Base-by-base conservation (phyloP, 2,329 filamentous ascomycete species). In the Colletotrichum higginsianum region DNA sequence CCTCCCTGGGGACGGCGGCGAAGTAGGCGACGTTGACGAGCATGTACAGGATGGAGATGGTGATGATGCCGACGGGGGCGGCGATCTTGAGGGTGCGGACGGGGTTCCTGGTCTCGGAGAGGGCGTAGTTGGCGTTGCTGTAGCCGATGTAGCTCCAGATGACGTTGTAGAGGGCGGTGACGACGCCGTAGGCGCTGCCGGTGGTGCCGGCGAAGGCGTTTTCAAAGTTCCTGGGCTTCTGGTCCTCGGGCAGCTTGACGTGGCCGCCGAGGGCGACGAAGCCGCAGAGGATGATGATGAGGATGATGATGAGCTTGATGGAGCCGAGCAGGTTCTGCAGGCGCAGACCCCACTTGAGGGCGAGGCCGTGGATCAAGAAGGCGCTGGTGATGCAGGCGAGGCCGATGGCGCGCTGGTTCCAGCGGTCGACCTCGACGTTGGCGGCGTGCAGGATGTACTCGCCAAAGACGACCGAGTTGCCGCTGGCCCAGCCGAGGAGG, bases 91-190 rank as follows among this genome's bases (percentile, higher is more conserved):
- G 85, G 0, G 91, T 93, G 30, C 85, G 85, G 6, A 90, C 86
- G 0, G 91, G 91, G 79, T 92, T 88, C 78, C 86, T 89, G 57
- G 90, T 91, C 82, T 93, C 91, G 77, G 86, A 88, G 42, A 91
- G 83, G 56, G 86, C 89, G 76, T 92, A 91, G 81, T 92, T 92
- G 78, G 90, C 90, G 78, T 92, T 92, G 82, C 85, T 88, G 84
- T 91, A 92, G 30, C 91, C 91, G 74, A 91, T 87, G 76, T 90
- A 93, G 72, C 87, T 90, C 87, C 91, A 93, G 76, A 93, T 91
- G 73, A 93, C 90, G 75, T 92, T 93, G 84, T 92, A 93, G 0
- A 93, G 82, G 0, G 91, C 90, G 1, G 89, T 92, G n/a, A 92
- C 90, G 44, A 92, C 85, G 58, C 89, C 90, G 74, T 93, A 93